Evolutionary conservation across 345 rosid genomes (phyloP).

Genomic region (Chamaenerion angustifolium): DNA sequence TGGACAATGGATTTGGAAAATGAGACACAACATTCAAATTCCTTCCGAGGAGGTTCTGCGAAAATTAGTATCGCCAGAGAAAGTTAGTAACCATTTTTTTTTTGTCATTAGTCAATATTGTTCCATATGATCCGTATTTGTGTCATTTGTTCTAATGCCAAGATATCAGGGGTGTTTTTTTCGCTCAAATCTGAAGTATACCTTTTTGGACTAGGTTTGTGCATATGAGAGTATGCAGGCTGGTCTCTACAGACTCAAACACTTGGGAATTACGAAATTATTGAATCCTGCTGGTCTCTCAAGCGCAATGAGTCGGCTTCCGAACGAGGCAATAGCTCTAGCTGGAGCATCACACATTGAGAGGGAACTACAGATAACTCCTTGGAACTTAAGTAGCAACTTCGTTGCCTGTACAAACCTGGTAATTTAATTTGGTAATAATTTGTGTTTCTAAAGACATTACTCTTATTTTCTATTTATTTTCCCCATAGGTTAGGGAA

Average conservation of each 20-base stretch:
- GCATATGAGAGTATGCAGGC: slow-evolving; percentile 96
- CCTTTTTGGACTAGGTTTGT: slow-evolving; percentile 45
- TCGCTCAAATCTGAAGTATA: neutral
- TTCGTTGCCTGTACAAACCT: slow-evolving; percentile 90
- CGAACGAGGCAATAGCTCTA: slow-evolving; percentile 85
- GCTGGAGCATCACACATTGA: slow-evolving; percentile 98
- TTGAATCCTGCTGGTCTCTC: slow-evolving; percentile 67
- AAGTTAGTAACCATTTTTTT: slow-evolving; percentile 34
- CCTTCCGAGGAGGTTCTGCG: slow-evolving; percentile 79
- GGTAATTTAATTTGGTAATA: slow-evolving; percentile 29
- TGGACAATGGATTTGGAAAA: slow-evolving; percentile 60
- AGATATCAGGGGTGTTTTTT: neutral
- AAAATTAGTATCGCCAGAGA: slow-evolving; percentile 73
- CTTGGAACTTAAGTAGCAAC: slow-evolving; percentile 91
- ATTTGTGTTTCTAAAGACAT: neutral
- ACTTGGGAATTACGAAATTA: slow-evolving; percentile 72
- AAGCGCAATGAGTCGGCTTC: slow-evolving; percentile 81
- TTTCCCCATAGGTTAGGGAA: slow-evolving; percentile 65
- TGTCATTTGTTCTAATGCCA: neutral
- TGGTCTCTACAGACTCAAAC: slow-evolving; percentile 81
- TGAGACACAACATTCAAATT: slow-evolving; percentile 44
- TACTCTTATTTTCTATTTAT: neutral
- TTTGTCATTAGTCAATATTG: too few species aligned
- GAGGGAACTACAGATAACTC: slow-evolving; percentile 89
- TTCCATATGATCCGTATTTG: too few species aligned